These are phyloP conservation scores for Claviceps monticola DNA, from an alignment of 2,329 filamentous ascomycete species.

Conservation along the genomic window DNA sequence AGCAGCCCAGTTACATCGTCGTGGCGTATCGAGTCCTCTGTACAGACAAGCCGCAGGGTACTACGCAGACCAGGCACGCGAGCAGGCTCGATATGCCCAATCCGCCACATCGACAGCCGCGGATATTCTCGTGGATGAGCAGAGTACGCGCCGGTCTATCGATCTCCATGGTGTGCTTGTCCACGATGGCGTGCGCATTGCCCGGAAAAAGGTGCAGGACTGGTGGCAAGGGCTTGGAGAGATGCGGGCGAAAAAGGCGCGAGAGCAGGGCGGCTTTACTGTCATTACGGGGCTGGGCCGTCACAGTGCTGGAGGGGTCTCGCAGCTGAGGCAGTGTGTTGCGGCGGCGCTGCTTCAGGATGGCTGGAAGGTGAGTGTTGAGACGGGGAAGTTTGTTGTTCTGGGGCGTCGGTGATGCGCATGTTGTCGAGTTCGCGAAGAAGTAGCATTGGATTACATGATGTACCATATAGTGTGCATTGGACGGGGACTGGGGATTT, in stretches of 20 bases:
- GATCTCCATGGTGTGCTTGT: constrained; percentile 81
- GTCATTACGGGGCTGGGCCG: constrained; percentile 72
- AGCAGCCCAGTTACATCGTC: constrained; percentile 28
- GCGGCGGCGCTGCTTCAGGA: constrained; percentile 58
- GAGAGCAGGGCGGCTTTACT: constrained; percentile 40
- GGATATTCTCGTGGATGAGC: constrained; percentile 52
- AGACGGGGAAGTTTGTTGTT: constrained; percentile 57
- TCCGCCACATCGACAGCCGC: constrained; percentile 51
- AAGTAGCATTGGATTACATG: not conserved
- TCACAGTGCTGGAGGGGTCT: constrained; percentile 65
- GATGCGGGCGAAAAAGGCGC: constrained; percentile 34
- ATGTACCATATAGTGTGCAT: not conserved
- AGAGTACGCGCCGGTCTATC: constrained; percentile 46
- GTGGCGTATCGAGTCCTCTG: constrained; percentile 52
- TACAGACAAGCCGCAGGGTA: constrained; percentile 64
- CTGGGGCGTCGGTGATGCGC: constrained; percentile 35
- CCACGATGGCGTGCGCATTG: constrained; percentile 67
- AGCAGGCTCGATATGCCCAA: constrained; percentile 44
- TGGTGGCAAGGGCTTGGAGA: constrained; percentile 74
- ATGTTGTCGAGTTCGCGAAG: not conserved
- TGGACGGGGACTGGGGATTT: not conserved
- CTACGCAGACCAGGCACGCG: constrained; percentile 58
- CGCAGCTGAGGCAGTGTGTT: constrained; percentile 68
- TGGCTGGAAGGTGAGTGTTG: constrained; percentile 70
- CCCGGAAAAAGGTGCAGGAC: constrained; percentile 45